A percentile compares a stretch with the other conserved stretches of the same genome.
Evolutionary conservation across 495 filamentous ascomycete species (phyloP).

Genomic region (Aspergillus leporis): DNA sequence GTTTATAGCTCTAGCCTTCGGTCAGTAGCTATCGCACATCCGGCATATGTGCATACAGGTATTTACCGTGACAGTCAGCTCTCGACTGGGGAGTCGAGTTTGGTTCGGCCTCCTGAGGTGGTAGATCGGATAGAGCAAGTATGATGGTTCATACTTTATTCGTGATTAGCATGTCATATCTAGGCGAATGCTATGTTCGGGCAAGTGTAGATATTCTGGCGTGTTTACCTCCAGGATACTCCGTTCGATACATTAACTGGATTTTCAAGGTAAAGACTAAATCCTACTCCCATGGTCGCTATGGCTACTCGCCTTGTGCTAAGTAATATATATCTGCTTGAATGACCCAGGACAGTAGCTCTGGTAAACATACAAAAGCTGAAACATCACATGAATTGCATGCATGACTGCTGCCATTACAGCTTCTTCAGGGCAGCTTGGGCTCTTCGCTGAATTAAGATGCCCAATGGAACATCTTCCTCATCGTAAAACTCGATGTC

Average conservation of each 20-base stretch:
- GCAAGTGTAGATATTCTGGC: too few species aligned
- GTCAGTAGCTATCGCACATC: not conserved
- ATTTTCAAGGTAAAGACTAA: not conserved
- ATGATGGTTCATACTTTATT: not conserved
- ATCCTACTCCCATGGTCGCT: not conserved
- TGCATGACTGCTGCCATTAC: not conserved
- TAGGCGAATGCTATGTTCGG: too few species aligned
- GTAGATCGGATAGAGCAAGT: not conserved
- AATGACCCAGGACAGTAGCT: not conserved
- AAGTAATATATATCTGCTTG: not conserved
- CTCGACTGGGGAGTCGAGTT: not conserved
- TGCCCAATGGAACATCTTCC: constrained; percentile 74
- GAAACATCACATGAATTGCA: not conserved
- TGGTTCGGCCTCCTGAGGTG: not conserved
- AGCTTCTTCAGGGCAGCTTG: constrained; percentile 5
- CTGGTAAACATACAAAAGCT: not conserved
- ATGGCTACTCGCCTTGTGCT: not conserved
- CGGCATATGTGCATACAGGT: not conserved
- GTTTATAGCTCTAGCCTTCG: not conserved
- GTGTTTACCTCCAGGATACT: not conserved
- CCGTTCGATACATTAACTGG: not conserved
- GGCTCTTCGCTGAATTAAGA: constrained; percentile 35
- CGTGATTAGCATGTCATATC: too few species aligned
- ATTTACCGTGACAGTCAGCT: not conserved
- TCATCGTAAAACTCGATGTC: constrained; percentile 76